A percentile compares a stretch with the other conserved stretches of the same genome.
These are phyloP conservation scores for Punica granatum DNA, from an alignment of 345 rosid genomes.

Conservation along the genomic window DNA sequence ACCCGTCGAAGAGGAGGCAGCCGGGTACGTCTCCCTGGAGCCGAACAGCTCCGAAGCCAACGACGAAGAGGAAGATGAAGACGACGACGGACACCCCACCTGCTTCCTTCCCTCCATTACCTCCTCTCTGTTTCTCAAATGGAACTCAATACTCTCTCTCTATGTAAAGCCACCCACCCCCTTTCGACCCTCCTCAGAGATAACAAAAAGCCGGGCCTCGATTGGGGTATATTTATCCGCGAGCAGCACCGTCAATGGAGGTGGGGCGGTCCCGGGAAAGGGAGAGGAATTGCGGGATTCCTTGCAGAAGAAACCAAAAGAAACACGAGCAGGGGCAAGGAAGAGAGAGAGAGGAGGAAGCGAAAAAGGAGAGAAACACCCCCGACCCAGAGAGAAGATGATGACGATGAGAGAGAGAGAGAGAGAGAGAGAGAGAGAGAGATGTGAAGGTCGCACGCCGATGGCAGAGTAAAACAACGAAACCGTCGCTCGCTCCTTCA, in stretches of 20 bases:
- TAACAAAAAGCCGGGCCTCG: neutral
- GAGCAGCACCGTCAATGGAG: conserved; percentile 21
- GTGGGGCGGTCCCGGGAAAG: neutral
- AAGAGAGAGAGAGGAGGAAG: neutral
- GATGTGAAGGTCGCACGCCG: conserved; percentile 31
- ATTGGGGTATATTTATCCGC: neutral
- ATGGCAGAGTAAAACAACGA: conserved; percentile 4
- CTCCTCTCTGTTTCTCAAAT: conserved; percentile 9
- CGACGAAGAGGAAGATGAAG: conserved; percentile 46
- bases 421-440: too few species aligned
- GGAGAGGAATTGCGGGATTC: neutral
- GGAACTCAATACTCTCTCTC: neutral
- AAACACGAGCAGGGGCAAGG: neutral
- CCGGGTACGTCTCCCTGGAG: conserved; percentile 28
- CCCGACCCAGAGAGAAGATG: neutral
- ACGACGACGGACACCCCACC: conserved; percentile 15
- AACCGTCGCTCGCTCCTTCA: conserved; percentile 2
- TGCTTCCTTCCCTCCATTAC: conserved; percentile 55
- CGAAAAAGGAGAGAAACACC: conserved; percentile 4
- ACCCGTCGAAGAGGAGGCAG: conserved; percentile 41
- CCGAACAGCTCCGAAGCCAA: conserved; percentile 65
- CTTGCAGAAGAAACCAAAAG: neutral
- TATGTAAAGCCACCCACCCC: neutral
- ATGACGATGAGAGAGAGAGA: neutral
- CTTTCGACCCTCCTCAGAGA: neutral